These are phyloP conservation scores for Rhodotorula sp. DNA, from an alignment of 1,284 basidiomycete genomes.

Conservation along the genomic window DNA sequence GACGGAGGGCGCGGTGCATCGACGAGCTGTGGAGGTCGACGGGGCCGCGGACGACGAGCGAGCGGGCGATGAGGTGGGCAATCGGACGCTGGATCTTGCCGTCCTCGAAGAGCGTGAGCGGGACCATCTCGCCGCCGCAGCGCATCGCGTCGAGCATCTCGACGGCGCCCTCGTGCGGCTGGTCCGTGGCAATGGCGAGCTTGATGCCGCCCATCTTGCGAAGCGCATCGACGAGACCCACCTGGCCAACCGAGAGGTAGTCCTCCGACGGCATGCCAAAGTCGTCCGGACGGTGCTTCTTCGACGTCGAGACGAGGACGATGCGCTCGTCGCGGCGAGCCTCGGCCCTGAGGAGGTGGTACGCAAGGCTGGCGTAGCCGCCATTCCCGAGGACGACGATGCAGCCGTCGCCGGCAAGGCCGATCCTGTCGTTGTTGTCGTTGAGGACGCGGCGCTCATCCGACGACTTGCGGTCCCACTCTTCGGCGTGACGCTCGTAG, in stretches of 20 bases:
- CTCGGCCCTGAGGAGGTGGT: slow-evolving; percentile 7
- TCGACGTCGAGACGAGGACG: slow-evolving; percentile 17
- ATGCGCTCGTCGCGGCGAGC: not conserved
- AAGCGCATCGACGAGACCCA: slow-evolving; percentile 4
- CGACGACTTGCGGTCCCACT: slow-evolving; percentile 6
- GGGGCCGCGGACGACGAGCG: not conserved
- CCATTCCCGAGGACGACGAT: slow-evolving; percentile 17
- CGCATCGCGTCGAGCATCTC: slow-evolving; percentile 12
- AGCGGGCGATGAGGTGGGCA: slow-evolving; percentile 6
- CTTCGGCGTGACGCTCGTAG: not conserved
- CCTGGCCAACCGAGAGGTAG: slow-evolving; percentile 1
- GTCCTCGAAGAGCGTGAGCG: slow-evolving; percentile 6
- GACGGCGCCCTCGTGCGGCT: slow-evolving; percentile 12
- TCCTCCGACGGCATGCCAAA: slow-evolving; percentile 5
- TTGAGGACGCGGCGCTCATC: not conserved
- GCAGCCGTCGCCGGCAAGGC: slow-evolving; percentile 6
- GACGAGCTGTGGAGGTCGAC: not conserved
- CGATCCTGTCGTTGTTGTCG: not conserved
- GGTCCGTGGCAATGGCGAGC: slow-evolving; percentile 19
- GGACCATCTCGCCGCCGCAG: slow-evolving; percentile 8
- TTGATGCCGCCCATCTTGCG: slow-evolving; percentile 18
- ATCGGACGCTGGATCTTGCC: not conserved
- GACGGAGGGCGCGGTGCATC: slow-evolving; percentile 12
- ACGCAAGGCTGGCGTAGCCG: slow-evolving; percentile 18
- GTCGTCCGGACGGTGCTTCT: slow-evolving; percentile 9